Percentiles rank a stretch among this genome's conserved stretches.
phyloP scores from a whole-genome alignment of 805 yeast genomes.

The Candida qinlingensis region DNA sequence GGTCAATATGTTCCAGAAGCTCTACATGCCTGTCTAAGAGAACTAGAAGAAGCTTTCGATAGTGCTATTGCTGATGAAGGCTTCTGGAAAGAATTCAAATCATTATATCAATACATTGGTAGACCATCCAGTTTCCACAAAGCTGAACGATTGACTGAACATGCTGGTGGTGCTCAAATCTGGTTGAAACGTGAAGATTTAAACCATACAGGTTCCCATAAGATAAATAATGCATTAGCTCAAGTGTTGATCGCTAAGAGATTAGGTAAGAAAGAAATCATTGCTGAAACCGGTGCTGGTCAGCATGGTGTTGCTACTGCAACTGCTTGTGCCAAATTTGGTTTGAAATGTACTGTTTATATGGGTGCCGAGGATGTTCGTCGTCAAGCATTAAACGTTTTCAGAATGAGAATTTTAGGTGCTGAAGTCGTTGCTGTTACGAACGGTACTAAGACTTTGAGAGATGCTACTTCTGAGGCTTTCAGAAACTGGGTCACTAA shows the following conservation, averaged over 20 bases:
- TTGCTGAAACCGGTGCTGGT: constrained; percentile 92
- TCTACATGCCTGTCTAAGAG: constrained; percentile 82
- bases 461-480: constrained; percentile 98
- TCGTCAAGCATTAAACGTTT: constrained; percentile 96
- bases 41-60: constrained; percentile 84
- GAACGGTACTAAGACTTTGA: constrained; percentile 90
- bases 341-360: constrained; percentile 86
- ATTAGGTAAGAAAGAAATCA: constrained; percentile 68
- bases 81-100: constrained; percentile 90
- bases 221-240: constrained; percentile 79
- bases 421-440: constrained; percentile 92
- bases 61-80: constrained; percentile 81
- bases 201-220: constrained; percentile 86
- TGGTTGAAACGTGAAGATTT: constrained; percentile 98
- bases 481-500: constrained; percentile 93
- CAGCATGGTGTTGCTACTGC: constrained; percentile 94
- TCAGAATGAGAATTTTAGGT: constrained; percentile 94
- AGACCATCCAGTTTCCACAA: constrained; percentile 91
- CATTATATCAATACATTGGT: constrained; percentile 88
- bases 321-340: constrained; percentile 89
- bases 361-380: constrained; percentile 99
- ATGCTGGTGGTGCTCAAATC: constrained; percentile 92
- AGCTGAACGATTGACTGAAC: constrained; percentile 85
- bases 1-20: constrained; percentile 99
- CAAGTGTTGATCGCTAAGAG: constrained; percentile 77